These are phyloP conservation scores for Mycena capillaripes DNA, from an alignment of 768 basidiomycete species.

Conservation along the genomic window DNA sequence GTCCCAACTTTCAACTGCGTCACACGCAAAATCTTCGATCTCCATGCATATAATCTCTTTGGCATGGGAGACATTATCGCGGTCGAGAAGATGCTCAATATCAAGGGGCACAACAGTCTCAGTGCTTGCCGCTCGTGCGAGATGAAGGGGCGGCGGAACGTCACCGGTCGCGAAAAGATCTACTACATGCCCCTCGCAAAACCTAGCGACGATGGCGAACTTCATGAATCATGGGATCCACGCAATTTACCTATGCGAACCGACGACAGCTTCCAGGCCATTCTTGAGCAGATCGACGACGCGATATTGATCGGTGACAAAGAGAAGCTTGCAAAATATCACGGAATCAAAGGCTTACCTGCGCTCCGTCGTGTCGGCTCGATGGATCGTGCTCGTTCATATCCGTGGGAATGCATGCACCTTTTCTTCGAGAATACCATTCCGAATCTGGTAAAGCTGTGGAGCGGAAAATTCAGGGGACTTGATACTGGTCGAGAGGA, in stretches of 20 bases:
- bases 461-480: conserved; percentile 49
- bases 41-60: conserved; percentile 45
- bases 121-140: conserved; percentile 52
- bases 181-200: conserved; percentile 39
- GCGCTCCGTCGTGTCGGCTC: conserved; percentile 44
- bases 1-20: conserved; percentile 31
- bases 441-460: no score
- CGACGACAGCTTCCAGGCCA: conserved; percentile 47
- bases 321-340: conserved; percentile 31
- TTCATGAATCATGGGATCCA: conserved; percentile 33
- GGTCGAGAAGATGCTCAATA: conserved; percentile 45
- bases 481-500: conserved; percentile 40
- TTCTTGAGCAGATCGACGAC: conserved; percentile 42
- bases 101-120: conserved; percentile 54
- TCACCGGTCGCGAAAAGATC: conserved; percentile 42
- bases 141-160: conserved; percentile 43
- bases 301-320: conserved; percentile 23
- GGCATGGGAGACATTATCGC: conserved; percentile 50
- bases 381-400: conserved; percentile 44
- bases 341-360: conserved; percentile 48
- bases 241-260: conserved; percentile 47
- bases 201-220: conserved; percentile 23
- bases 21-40: conserved; percentile 45
- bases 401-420: conserved; percentile 65
- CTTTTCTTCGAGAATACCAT: conserved; percentile 58